Base-by-base conservation (phyloP, 1,139 yeast genomes). In the Kluyveromyces marxianus region DNA sequence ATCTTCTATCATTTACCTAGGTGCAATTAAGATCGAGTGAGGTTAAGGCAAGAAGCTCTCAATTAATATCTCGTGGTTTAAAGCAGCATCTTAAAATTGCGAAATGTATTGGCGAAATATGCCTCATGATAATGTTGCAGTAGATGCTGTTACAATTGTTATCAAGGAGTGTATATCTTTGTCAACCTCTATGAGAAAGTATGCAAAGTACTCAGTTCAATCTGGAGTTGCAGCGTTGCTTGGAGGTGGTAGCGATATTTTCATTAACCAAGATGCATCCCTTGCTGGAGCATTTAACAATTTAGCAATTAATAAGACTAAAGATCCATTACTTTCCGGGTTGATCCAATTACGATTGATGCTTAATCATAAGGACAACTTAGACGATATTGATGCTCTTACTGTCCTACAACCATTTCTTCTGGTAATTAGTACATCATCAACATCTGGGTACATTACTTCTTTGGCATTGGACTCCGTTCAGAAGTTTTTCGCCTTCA, bases 171-270 rank as follows among this genome's bases (percentile, higher is more conserved):
- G 97, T 63, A 83, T 88, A 63, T 74, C 83, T 46, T 77, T 92
- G 48, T 81, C 94, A 24, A 83, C 95, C 14, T 92, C 95, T 30
- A 89, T 92, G 96, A 75, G 98, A 44, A 90, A 90, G 63, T 77
- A 81, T 60, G 75, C 85, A 44, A 78, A 94, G 53, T 83, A 87
- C 80, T 74, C 84, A 8, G 63, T 69, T 4, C 88, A 83, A 54
- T 79, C 90, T 35, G 95, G 96, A 3, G 94, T 89, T 41, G 94
- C 96, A 4, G 89, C 96, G 5, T 79, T 90, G 39, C 70, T 90
- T 38, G 86, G 94, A 3, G 70, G 73, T 7, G 69, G 64, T 35
- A 62, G 63, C 45, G 83, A 80, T 25, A 56, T 69, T 30, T 68
- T 68, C 48, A 68, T 62, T 37, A 72, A 68, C 41, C 72, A 67